Conservation (phyloP, 2,329 filamentous ascomycete species). For the Fusarium scirpi region DNA sequence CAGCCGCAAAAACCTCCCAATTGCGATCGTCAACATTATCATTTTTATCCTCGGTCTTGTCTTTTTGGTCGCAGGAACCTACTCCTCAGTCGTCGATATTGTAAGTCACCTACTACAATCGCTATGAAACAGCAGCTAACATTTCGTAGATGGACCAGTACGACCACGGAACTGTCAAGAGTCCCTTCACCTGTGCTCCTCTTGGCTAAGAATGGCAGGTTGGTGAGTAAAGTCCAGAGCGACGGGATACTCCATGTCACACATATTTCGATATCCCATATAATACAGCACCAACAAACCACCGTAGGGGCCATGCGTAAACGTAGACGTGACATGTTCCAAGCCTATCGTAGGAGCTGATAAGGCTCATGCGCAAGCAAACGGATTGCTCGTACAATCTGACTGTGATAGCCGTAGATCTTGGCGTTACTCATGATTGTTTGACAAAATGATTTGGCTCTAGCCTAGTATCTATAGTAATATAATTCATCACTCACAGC, state of each 20-base stretch:
- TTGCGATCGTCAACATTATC: slow-evolving; percentile 27
- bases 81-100: slow-evolving; percentile 31
- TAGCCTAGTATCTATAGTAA: not conserved
- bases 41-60: slow-evolving; percentile 37
- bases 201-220: slow-evolving; percentile 12
- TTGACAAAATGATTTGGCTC: not conserved
- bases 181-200: slow-evolving; percentile 26
- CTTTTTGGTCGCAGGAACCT: slow-evolving; percentile 35
- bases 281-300: slow-evolving; percentile 40
- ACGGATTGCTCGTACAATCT: not conserved
- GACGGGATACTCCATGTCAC: slow-evolving; percentile 34
- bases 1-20: slow-evolving; percentile 30
- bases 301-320: slow-evolving; percentile 42
- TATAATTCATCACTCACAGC: slow-evolving; percentile 16
- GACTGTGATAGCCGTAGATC: not conserved
- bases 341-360: not conserved
- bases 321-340: slow-evolving; percentile 37
- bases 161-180: slow-evolving; percentile 30
- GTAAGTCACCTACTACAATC: not conserved
- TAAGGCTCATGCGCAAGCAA: not conserved
- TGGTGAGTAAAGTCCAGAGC: slow-evolving; percentile 1
- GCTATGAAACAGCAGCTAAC: not conserved
- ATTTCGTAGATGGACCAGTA: slow-evolving; percentile 29
- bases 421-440: not conserved
- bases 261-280: slow-evolving; percentile 35